phyloP scores from a whole-genome alignment of 2,329 filamentous ascomycete genomes.

The Septoria linicola region DNA sequence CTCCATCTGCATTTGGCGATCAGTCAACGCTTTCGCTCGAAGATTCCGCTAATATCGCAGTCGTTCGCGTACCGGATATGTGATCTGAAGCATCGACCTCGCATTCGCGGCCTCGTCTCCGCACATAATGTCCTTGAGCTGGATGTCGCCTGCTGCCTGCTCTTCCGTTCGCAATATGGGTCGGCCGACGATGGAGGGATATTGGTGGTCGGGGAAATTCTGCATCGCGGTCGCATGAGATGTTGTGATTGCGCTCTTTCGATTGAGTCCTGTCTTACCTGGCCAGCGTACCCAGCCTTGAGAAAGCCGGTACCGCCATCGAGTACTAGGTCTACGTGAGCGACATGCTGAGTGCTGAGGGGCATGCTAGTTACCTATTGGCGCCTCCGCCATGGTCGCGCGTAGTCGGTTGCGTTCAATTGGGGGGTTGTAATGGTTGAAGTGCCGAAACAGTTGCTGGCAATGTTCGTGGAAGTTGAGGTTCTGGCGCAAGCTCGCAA shows the following conservation, averaged over 20 bases:
- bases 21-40: constrained; percentile 19
- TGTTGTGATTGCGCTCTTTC: not conserved
- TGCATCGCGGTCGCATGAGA: constrained; percentile 41
- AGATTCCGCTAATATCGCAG: not conserved
- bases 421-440: not conserved
- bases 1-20: constrained; percentile 68
- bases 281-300: constrained; percentile 97
- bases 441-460: too few relatives aligned
- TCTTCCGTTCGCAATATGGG: constrained; percentile 97
- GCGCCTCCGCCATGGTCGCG: constrained; percentile 49
- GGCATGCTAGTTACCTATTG: constrained; percentile 45
- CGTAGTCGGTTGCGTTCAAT: not conserved
- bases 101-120: constrained; percentile 96
- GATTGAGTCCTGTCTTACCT: constrained; percentile 51
- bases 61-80: constrained; percentile 69
- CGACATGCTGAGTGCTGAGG: constrained; percentile 6
- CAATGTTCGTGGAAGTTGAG: too few relatives aligned
- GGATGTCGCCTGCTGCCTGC: constrained; percentile 63
- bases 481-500: too few relatives aligned
- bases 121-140: constrained; percentile 99
- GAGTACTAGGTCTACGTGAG: constrained; percentile 66
- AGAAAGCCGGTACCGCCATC: constrained; percentile 99
- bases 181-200: constrained; percentile 95
- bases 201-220: constrained; percentile 99
- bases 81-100: constrained; percentile 96